These are phyloP conservation scores for Elsinoe fawcettii DNA, from an alignment of 2,329 filamentous ascomycete genomes.

Conservation along the genomic window DNA sequence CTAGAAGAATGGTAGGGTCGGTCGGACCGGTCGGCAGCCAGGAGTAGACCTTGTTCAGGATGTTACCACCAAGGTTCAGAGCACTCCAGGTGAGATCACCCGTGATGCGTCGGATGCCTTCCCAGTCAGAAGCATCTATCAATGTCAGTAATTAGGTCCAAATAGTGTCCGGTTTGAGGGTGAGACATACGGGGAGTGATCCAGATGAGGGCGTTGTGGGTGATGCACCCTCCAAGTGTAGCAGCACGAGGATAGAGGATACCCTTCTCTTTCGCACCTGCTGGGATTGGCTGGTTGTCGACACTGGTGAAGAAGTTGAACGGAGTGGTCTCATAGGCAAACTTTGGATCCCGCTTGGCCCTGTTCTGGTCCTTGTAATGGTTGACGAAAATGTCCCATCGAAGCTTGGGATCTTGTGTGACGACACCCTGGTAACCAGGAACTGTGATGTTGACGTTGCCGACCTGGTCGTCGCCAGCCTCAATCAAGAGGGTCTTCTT, in stretches of 20 bases:
- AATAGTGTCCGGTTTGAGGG: neutral
- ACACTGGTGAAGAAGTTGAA: constrained; percentile 42
- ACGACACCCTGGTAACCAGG: constrained; percentile 48
- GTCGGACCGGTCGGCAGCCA: constrained; percentile 22
- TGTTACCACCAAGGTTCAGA: constrained; percentile 49
- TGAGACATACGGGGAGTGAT: constrained; percentile 41
- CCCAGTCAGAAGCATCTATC: constrained; percentile 49
- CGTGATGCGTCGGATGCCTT: constrained; percentile 50
- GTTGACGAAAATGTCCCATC: constrained; percentile 58
- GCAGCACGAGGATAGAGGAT: constrained; percentile 52
- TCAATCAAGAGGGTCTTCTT: constrained; percentile 55
- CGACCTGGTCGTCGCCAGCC: constrained; percentile 51
- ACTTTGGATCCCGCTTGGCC: constrained; percentile 52
- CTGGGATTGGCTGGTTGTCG: constrained; percentile 44
- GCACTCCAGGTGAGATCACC: constrained; percentile 54
- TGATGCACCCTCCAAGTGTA: constrained; percentile 51
- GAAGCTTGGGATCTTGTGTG: constrained; percentile 48
- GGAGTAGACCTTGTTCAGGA: constrained; percentile 44
- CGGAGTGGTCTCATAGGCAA: constrained; percentile 47
- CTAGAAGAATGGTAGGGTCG: constrained; percentile 21
- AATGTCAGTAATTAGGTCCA: neutral
- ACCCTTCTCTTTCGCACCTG: constrained; percentile 45
- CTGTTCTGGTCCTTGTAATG: constrained; percentile 50
- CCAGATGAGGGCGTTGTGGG: constrained; percentile 54
- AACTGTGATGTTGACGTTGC: constrained; percentile 44